Evolutionary conservation across 2,329 filamentous ascomycete species (phyloP).

Genomic region (Botrytis cinerea): DNA sequence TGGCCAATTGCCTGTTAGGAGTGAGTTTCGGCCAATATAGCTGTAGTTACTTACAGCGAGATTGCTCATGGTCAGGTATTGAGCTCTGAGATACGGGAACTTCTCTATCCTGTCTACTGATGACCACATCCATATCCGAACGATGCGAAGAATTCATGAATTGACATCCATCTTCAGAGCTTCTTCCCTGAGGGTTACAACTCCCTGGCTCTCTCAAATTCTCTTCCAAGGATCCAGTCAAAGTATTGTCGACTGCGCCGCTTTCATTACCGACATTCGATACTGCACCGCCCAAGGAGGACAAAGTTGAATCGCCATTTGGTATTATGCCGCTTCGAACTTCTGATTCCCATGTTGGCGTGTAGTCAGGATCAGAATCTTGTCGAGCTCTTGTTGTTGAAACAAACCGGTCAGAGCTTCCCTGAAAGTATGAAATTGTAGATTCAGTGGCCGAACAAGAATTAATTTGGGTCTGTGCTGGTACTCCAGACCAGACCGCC

Average conservation of each 20-base stretch:
- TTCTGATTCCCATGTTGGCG: not conserved
- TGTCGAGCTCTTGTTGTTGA: not conserved
- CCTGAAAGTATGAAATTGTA: not conserved
- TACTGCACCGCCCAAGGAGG: not conserved
- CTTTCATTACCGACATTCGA: not conserved
- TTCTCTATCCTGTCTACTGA: not conserved
- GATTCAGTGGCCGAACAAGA: not conserved
- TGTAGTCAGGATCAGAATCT: not conserved
- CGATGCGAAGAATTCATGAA: not conserved
- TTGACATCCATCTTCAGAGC: too few species aligned
- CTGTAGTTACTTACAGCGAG: not conserved
- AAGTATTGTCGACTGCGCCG: too few species aligned
- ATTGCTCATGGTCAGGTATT: not conserved
- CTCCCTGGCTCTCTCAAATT: not conserved
- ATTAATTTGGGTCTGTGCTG: too few species aligned
- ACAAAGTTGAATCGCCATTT: not conserved
- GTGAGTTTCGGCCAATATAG: not conserved
- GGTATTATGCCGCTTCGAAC: not conserved
- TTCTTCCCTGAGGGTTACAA: not conserved
- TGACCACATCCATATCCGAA: too few species aligned
- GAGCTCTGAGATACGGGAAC: too few species aligned
- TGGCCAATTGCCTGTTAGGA: not conserved
- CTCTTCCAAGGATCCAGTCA: not conserved
- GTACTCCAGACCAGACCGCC: not conserved
- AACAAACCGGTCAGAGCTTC: not conserved